Evolutionary conservation across 2,329 filamentous ascomycete genomes (phyloP).

Genomic region (Hypocreales sp.): DNA sequence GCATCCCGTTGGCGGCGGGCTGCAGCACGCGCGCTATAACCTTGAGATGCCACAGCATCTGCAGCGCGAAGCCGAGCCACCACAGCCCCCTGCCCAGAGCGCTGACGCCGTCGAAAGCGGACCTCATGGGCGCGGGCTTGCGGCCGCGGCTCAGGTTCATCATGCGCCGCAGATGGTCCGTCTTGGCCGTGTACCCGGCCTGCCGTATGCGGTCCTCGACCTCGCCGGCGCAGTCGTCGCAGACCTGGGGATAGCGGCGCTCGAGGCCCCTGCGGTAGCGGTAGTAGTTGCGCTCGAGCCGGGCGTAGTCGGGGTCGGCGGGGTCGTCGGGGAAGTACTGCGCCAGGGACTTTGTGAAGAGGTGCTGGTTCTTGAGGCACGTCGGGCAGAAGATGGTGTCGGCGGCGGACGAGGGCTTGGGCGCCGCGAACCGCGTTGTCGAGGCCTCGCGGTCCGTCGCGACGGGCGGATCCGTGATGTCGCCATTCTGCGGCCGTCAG

Average conservation of each 20-base stretch:
- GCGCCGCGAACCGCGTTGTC: slow-evolving; percentile 29
- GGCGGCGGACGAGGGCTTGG: slow-evolving; percentile 14
- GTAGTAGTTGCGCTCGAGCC: slow-evolving; percentile 53
- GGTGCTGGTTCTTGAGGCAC: slow-evolving; percentile 79
- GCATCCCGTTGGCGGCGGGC: slow-evolving; percentile 12
- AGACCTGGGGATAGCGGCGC: slow-evolving; percentile 77
- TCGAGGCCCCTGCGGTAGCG: slow-evolving; percentile 60
- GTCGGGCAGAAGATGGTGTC: slow-evolving; percentile 49
- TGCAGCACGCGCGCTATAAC: slow-evolving; percentile 11
- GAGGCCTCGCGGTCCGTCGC: slow-evolving; percentile 29
- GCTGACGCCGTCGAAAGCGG: slow-evolving; percentile 26
- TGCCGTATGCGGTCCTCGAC: slow-evolving; percentile 55
- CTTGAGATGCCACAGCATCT: slow-evolving; percentile 35
- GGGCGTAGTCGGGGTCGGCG: slow-evolving; percentile 50
- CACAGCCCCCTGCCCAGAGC: slow-evolving; percentile 28
- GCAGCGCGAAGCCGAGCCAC: slow-evolving; percentile 28
- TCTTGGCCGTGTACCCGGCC: slow-evolving; percentile 67
- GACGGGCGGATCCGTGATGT: slow-evolving; percentile 76
- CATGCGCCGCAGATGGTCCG: slow-evolving; percentile 63
- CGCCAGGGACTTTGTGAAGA: slow-evolving; percentile 60
- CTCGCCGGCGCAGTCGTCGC: slow-evolving; percentile 59
- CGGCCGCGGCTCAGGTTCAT: slow-evolving; percentile 46
- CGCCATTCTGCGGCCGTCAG: slow-evolving; percentile 47
- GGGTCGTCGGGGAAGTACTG: slow-evolving; percentile 59
- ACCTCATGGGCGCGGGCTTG: slow-evolving; percentile 13